These are phyloP conservation scores for Prunus davidiana DNA, from an alignment of 306 rosid genomes.

Conservation along the genomic window DNA sequence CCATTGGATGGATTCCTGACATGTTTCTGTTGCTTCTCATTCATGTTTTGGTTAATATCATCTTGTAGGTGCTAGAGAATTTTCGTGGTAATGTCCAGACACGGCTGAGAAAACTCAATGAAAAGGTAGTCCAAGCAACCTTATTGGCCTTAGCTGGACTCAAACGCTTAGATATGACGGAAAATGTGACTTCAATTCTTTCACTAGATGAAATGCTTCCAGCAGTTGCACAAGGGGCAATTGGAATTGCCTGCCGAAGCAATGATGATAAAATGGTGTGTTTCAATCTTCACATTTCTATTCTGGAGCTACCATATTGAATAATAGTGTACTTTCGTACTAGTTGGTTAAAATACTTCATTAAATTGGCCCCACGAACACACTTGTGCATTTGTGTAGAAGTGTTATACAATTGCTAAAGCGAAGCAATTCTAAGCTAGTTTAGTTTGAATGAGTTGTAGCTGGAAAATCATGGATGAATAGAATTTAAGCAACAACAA, in stretches of 20 bases:
- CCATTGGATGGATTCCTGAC: background rate
- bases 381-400: background rate
- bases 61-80: conserved; percentile 76
- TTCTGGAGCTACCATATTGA: background rate
- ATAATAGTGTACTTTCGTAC: background rate
- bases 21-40: background rate
- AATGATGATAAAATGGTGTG: conserved; percentile 70
- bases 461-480: background rate
- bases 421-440: background rate
- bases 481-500: background rate
- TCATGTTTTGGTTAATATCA: conserved; percentile 13
- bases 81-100: conserved; percentile 98
- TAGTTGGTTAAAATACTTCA: background rate
- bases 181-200: conserved; percentile 48
- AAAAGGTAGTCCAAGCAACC: conserved; percentile 95
- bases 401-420: background rate
- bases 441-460: background rate
- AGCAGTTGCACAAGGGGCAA: conserved; percentile 72
- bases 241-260: conserved; percentile 61
- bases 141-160: conserved; percentile 92
- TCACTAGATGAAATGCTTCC: conserved; percentile 66
- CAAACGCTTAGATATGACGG: conserved; percentile 67
- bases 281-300: background rate
- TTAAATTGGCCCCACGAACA: background rate
- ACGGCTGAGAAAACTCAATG: conserved; percentile 72